Evolutionary conservation across 805 yeast genomes (phyloP), one percentile per base, ranked within the genome.

Genomic region (Pichia nanzhaoensis): DNA sequence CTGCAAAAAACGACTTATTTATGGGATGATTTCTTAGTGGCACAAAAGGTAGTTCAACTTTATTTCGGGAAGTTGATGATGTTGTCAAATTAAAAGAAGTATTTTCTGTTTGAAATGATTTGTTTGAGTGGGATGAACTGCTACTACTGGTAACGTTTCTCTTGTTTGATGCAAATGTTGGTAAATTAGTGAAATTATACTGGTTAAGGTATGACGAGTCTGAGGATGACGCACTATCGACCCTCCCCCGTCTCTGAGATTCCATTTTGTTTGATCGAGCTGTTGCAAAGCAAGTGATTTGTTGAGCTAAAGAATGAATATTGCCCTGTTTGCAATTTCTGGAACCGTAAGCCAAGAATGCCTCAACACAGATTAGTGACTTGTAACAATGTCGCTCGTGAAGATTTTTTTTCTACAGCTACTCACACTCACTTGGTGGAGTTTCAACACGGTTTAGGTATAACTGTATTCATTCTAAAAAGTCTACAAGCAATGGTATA

Each of bases 21-120:
- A 41, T 32, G 12, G 47, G 33, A 35, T 42, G 44, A 8, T 47
- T 48, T 34, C 44, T 51, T 2, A 48, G 41, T 17, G 54, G 47
- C 8, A 41, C 41, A 39, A 53, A 53, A 5, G 56, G 56, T 18
- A 52, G 32, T 10, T 45, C 45, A 5, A 32, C 44, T 22, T 30
- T 39, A 12, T 37, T 37, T 32, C 16, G 40, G 12, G 17, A 38
- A 19, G 12, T 36, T 5, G 13, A 18, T 21, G 33, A 36, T 13
- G 38, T 22, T 12, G 36, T 10, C 5, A 30, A 19, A 12, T 30
- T 31, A 4, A 19, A 34, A 16, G 19, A 42, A 6, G 42, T 9
- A 24, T 39, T 39, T 5, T 38, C 39, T n/a, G 44, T 16, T 4
- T 41, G 39, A 36, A 41, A 13, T 16, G 40, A 34, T 13, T 31